Base-by-base conservation (phyloP, 139 green algal genomes). In the Nannochloris sp. region DNA sequence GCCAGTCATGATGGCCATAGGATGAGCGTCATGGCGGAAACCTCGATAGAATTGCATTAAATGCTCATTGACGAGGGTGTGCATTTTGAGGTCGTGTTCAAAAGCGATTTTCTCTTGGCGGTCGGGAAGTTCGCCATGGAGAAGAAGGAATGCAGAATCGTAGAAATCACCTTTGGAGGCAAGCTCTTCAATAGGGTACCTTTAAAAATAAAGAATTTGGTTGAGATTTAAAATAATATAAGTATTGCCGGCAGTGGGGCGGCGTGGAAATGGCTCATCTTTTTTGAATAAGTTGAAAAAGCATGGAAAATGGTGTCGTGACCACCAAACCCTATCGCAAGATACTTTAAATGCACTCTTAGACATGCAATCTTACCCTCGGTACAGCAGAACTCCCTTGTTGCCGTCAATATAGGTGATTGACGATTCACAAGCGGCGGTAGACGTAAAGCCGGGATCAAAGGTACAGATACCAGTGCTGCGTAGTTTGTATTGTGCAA, bases 351-450 rank as follows among this genome's bases (percentile, higher is more conserved):
- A n/a, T n/a, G n/a, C n/a, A n/a, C n/a, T n/a, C n/a, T n/a, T n/a
- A n/a, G n/a, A n/a, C n/a, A n/a, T n/a, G n/a, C 19, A 19, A 51
- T 62, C 66, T 29, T 51, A 83, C 64, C 85, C 84, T 7, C 85
- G 66, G 61, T 91, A 91, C 35, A 86, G 54, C 10, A 91, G 74
- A 1, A 85, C 47, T 13, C 85, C 85, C 34, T 83, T 76, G 19
- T 70, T 68, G 32, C 85, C 85, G 61, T 91, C 84, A 39, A 89
- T 91, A 67, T 76, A 91, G 2, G 81, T 89, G 54, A 91, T 91
- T 33, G 61, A 56, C 0, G 73, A 85, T 42, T 83, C 47, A 67
- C 83, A 90, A 3, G 70, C 71, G 4, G 77, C 84, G 54, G 85
- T 90, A 38, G 67, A 82, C 8, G 63, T 81, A 58, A 87, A 90